phyloP scores from a whole-genome alignment of 805 yeast species.

The Candida alai region DNA sequence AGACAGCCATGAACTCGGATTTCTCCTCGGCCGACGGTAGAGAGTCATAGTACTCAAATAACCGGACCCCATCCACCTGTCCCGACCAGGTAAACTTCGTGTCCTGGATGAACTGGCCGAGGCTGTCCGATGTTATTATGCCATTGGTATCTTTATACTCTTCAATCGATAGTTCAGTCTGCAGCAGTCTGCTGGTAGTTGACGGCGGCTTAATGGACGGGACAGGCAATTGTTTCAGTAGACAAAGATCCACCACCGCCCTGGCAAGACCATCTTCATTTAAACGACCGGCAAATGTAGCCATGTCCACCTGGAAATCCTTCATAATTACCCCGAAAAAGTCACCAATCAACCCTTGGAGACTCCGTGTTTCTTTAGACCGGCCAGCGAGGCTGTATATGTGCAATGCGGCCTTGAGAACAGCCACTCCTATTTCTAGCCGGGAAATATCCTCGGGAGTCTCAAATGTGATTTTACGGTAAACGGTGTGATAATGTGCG shows the following conservation, averaged over 20 bases:
- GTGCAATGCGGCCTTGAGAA: background rate
- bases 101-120: slow-evolving; percentile 21
- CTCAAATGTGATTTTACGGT: background rate
- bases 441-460: background rate
- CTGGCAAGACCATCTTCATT: slow-evolving; percentile 1
- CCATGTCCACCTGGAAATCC: slow-evolving; percentile 2
- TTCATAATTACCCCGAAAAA: background rate
- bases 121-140: slow-evolving; percentile 15
- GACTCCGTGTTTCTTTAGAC: background rate
- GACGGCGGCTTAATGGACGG: background rate
- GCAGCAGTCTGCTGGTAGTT: background rate
- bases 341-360: background rate
- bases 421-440: background rate
- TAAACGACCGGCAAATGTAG: background rate
- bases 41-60: slow-evolving; percentile 20
- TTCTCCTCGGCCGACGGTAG: slow-evolving; percentile 10
- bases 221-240: background rate
- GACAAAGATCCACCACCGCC: slow-evolving; percentile 6
- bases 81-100: slow-evolving; percentile 14
- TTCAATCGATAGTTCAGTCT: slow-evolving; percentile 8
- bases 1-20: slow-evolving; percentile 20
- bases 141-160: slow-evolving; percentile 16
- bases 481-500: background rate
- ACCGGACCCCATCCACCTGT: slow-evolving; percentile 1
- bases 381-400: background rate